These are phyloP conservation scores for Fusarium haematococcum DNA, from an alignment of 2,329 filamentous ascomycete genomes.

Conservation along the genomic window DNA sequence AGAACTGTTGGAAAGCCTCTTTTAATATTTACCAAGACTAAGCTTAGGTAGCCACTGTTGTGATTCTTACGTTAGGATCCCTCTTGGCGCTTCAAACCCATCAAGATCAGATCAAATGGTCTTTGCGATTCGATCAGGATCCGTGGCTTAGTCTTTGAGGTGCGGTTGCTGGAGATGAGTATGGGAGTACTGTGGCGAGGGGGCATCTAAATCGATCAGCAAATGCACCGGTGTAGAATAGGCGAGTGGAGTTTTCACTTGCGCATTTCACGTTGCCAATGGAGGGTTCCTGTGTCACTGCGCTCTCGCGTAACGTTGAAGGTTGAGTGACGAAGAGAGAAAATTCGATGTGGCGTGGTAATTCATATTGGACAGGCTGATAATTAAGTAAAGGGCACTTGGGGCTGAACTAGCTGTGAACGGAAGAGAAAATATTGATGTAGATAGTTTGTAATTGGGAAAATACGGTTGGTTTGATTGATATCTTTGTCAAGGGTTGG, in stretches of 20 bases:
- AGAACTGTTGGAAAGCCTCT: not conserved
- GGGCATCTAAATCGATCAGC: not conserved
- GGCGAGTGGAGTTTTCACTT: not conserved
- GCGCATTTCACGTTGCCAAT: not conserved
- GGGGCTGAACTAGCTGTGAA: not conserved
- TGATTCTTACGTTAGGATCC: not conserved
- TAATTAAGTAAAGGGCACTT: not conserved
- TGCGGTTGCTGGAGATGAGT: not conserved
- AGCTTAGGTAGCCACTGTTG: too few species aligned
- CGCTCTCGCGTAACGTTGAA: not conserved
- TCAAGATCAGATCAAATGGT: not conserved
- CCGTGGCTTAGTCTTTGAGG: not conserved
- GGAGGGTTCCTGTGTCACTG: not conserved
- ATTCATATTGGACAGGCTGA: not conserved
- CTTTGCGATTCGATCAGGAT: not conserved
- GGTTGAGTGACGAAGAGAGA: not conserved
- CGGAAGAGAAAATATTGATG: not conserved
- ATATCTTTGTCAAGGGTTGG: not conserved
- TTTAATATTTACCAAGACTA: not conserved
- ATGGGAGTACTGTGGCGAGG: not conserved
- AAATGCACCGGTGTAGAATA: not conserved
- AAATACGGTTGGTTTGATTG: not conserved
- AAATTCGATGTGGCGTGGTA: not conserved
- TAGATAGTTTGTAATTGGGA: not conserved
- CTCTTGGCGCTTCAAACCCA: not conserved